These are phyloP conservation scores for Sphaerulina vaccinii DNA, from an alignment of 2,329 filamentous ascomycete genomes.

Conservation along the genomic window DNA sequence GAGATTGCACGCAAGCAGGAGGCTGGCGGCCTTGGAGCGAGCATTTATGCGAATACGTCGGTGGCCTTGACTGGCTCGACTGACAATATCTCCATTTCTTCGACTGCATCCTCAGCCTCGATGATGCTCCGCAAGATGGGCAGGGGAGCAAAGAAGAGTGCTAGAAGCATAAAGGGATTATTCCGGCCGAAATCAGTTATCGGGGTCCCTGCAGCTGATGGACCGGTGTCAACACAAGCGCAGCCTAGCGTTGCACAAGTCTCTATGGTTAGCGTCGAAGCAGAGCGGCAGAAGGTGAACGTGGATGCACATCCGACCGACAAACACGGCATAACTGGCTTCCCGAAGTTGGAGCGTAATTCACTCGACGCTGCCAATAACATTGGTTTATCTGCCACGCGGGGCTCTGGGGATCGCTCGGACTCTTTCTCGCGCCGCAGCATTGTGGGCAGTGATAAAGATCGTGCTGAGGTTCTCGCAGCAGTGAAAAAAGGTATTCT, in stretches of 20 bases:
- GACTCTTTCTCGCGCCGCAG: conserved; percentile 70
- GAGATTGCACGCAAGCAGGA: conserved; percentile 92
- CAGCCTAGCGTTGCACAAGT: conserved; percentile 74
- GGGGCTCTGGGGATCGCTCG: conserved; percentile 54
- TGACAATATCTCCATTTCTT: conserved; percentile 89
- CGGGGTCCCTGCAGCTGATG: conserved; percentile 71
- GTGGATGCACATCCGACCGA: conserved; percentile 69
- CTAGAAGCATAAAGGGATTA: conserved; percentile 84
- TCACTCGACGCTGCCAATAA: conserved; percentile 64
- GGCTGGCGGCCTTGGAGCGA: conserved; percentile 84
- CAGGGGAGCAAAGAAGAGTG: conserved; percentile 93
- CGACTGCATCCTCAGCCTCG: conserved; percentile 83
- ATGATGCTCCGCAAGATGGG: conserved; percentile 99
- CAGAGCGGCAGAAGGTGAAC: conserved; percentile 80
- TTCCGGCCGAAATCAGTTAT: conserved; percentile 93
- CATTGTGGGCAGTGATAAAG: conserved; percentile 84
- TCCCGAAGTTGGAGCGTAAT: conserved; percentile 80
- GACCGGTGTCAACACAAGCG: conserved; percentile 54
- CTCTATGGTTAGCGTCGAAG: conserved; percentile 94
- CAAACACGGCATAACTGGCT: conserved; percentile 73
- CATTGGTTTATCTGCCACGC: conserved; percentile 33
- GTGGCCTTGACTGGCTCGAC: conserved; percentile 83
- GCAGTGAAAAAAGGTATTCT: conserved; percentile 94
- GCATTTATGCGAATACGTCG: conserved; percentile 73
- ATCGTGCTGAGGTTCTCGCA: conserved; percentile 86